Evolutionary conservation across 257 asterid species (phyloP).

Genomic region (Galeopsis tetrahit): DNA sequence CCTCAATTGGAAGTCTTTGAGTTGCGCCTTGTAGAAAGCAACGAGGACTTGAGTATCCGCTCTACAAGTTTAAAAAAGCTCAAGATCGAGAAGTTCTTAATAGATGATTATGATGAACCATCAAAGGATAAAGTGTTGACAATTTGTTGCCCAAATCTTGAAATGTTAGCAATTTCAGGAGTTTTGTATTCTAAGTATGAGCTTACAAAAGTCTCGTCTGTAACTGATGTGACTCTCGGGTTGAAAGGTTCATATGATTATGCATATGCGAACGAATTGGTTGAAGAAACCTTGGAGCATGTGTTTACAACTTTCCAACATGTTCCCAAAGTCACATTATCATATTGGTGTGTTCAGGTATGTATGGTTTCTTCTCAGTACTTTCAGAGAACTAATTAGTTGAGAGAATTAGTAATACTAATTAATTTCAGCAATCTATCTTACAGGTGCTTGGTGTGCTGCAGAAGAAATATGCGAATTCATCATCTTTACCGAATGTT

Average conservation of each 20-base stretch:
- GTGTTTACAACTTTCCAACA: neutral
- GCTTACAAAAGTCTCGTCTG: neutral
- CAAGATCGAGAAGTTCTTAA: too few relatives aligned
- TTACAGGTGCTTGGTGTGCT: neutral
- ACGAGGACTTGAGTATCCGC: too few relatives aligned
- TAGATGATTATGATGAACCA: too few relatives aligned
- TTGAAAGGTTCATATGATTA: neutral
- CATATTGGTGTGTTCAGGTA: neutral
- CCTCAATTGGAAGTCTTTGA: too few relatives aligned
- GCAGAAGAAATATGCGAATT: neutral
- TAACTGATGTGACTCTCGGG: neutral
- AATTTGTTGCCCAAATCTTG: neutral
- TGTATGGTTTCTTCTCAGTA: neutral
- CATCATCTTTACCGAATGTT: neutral
- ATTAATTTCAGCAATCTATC: too few relatives aligned
- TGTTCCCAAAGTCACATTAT: conserved; percentile 2
- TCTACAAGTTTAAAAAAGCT: too few relatives aligned
- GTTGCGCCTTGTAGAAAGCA: too few relatives aligned
- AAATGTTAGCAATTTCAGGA: neutral
- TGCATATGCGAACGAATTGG: neutral
- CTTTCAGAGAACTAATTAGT: too few relatives aligned
- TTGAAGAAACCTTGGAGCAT: conserved; percentile 1
- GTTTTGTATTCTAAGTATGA: neutral
- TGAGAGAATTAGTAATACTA: too few relatives aligned
- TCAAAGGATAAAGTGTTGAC: too few relatives aligned